Evolutionary conservation across 306 rosid genomes (phyloP).

Genomic region (Aeschynomene evenia): DNA sequence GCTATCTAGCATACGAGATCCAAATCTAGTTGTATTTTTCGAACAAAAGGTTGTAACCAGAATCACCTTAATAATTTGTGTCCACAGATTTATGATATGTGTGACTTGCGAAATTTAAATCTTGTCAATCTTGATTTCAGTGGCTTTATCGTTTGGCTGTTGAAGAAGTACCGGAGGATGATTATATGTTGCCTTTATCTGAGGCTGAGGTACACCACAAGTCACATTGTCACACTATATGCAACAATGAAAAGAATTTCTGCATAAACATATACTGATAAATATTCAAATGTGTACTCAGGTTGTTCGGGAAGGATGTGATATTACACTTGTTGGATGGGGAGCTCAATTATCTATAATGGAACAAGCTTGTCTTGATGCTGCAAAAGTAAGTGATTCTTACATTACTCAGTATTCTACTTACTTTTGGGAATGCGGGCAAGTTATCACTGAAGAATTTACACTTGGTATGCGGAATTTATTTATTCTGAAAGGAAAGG

Average conservation of each 20-base stretch:
- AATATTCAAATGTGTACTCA: constrained; percentile 35
- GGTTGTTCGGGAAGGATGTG: constrained; percentile 79
- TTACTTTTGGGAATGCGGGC: background rate
- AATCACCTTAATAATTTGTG: constrained; percentile 14
- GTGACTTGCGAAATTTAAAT: constrained; percentile 12
- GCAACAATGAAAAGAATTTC: constrained; percentile 9
- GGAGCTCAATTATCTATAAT: constrained; percentile 87
- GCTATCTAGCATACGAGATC: constrained; percentile 86
- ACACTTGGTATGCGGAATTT: background rate
- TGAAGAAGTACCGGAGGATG: constrained; percentile 92
- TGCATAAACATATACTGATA: background rate
- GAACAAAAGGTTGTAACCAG: constrained; percentile 76
- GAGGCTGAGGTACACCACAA: constrained; percentile 77
- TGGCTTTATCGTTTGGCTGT: constrained; percentile 96
- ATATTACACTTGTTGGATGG: constrained; percentile 97
- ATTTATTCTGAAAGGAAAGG: background rate
- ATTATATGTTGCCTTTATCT: constrained; percentile 85
- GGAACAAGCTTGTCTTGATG: constrained; percentile 96
- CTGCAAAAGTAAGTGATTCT: constrained; percentile 62
- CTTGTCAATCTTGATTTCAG: constrained; percentile 43
- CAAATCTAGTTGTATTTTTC: constrained; percentile 86
- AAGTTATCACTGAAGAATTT: background rate
- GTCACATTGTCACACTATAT: constrained; percentile 8
- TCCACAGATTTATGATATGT: background rate
- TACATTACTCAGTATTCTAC: constrained; percentile 8